Base-by-base conservation (phyloP, 2,329 filamentous ascomycete species). In the Colletotrichum sp. region DNA sequence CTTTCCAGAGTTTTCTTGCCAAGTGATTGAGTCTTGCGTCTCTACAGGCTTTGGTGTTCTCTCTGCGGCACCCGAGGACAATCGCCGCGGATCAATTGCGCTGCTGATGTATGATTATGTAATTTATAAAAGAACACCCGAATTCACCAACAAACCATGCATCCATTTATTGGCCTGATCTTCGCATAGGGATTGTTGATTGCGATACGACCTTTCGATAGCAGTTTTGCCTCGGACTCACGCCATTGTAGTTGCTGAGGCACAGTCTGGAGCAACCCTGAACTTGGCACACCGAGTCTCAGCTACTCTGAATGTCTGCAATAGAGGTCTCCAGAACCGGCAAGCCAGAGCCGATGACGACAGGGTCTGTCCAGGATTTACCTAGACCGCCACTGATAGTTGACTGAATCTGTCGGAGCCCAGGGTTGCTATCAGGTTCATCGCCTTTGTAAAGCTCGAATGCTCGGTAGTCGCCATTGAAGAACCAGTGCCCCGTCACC, bases 1-100 rank as follows among this genome's bases (percentile, higher is more conserved):
- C 96, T 5, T 99, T 98, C 83, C 97, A 99, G 85, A 95, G 93
- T 79, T 99, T 99, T 83, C 85, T 99, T 83, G 91, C 96, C 0
- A 98, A 97, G 85, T 96, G 78, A 74, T 22, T 13, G 39, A 28
- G 16, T 36, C 18, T 34, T 30, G 18, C 28, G 13, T 22, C 30
- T 27, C 30, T 32, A 36, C 15, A 62, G 58, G 34, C 3, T 30
- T 9, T 61, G n/a, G 55, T 16, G 22, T 58, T 58, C n/a, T 27
- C 13, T 30, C 8, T 30, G 6, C 16, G 55, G 43, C 43, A 52
- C n/a, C n/a, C n/a, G 43, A 52, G 39, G 39, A n/a, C 39, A 48
- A 52, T 52, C n/a, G 43, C 3, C 12, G 43, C n/a, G 43, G 43
- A 52, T 52, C 43, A 10, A 22, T n/a, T 52, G 43, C 43, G 43